Evolutionary conservation across 1,139 yeast species (phyloP).

Genomic region (Scheffersomyces titani): DNA sequence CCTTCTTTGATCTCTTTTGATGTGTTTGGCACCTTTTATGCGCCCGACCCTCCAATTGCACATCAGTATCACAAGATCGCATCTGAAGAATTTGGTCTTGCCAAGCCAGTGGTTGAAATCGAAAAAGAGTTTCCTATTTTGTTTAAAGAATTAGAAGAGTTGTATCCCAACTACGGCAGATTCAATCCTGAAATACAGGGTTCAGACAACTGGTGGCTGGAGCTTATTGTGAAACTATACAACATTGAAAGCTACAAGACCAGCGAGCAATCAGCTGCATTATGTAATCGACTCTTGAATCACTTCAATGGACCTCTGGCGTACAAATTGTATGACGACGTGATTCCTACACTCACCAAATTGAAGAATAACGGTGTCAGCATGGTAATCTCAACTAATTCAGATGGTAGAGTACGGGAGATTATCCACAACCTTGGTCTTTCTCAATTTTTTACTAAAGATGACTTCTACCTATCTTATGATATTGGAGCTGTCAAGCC

Average conservation of each 20-base stretch:
- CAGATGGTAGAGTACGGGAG: constrained; percentile 52
- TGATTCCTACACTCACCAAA: constrained; percentile 43
- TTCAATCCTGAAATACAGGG: constrained; percentile 17
- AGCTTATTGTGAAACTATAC: constrained; percentile 47
- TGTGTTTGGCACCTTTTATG: constrained; percentile 65
- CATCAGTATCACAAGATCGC: constrained; percentile 55
- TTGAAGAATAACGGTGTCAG: constrained; percentile 32
- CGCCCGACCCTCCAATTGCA: constrained; percentile 55
- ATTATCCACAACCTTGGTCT: constrained; percentile 50
- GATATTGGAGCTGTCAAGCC: constrained; percentile 59
- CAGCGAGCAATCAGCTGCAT: constrained; percentile 18
- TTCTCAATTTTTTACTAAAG: constrained; percentile 34
- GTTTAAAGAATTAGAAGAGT: constrained; percentile 23
- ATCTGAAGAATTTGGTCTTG: constrained; percentile 40
- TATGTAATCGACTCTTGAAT: constrained; percentile 42
- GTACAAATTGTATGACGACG: constrained; percentile 56
- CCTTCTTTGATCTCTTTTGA: constrained; percentile 64
- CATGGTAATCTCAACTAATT: constrained; percentile 56
- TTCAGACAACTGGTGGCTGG: constrained; percentile 61
- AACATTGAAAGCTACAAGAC: constrained; percentile 23
- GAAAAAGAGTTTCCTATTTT: constrained; percentile 28
- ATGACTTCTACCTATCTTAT: constrained; percentile 52
- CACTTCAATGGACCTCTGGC: constrained; percentile 54
- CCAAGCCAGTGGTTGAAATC: constrained; percentile 29
- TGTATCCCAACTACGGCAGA: constrained; percentile 66